phyloP scores from a whole-genome alignment of 2,329 filamentous ascomycete species.

The Fusarium sp. region DNA sequence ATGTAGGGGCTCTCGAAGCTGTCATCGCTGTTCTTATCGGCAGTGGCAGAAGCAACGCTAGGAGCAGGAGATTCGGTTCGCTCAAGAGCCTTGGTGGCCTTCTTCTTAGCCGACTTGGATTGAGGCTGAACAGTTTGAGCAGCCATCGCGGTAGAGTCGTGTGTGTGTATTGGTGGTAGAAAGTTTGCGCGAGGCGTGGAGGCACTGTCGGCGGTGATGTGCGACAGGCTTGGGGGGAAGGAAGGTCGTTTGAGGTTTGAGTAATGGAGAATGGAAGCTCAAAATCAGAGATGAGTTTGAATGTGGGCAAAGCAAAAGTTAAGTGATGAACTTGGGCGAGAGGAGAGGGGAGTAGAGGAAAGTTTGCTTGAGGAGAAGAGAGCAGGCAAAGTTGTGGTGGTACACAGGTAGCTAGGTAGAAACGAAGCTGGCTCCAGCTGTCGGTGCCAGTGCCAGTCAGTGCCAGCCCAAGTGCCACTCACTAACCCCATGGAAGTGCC shows the following conservation, averaged over 20 bases:
- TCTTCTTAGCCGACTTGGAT: conserved; percentile 77
- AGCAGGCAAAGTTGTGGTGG: conserved; percentile 33
- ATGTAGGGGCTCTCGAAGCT: conserved; percentile 80
- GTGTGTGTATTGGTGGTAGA: conserved; percentile 27
- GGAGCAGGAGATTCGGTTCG: conserved; percentile 68
- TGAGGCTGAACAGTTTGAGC: conserved; percentile 70
- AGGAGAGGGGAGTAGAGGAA: conserved; percentile 21
- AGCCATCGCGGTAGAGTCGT: conserved; percentile 62
- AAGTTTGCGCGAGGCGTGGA: conserved; percentile 42
- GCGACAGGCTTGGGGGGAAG: conserved; percentile 35
- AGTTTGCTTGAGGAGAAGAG: conserved; percentile 18
- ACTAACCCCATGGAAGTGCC: conserved; percentile 12
- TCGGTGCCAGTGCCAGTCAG: conserved; percentile 20
- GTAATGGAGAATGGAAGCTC: conserved; percentile 7
- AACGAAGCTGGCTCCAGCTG: conserved; percentile 30
- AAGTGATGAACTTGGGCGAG: conserved; percentile 16
- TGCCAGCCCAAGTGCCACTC: conserved; percentile 27
- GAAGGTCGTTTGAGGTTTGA: conserved; percentile 8
- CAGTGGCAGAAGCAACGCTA: conserved; percentile 58
- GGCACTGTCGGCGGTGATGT: conserved; percentile 30
- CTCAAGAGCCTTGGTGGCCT: conserved; percentile 63
- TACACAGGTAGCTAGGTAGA: conserved; percentile 14
- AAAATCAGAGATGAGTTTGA: conserved; percentile 11
- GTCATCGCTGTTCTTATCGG: conserved; percentile 67
- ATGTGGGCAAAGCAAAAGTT: conserved; percentile 14